phyloP scores from a whole-genome alignment of 805 yeast species.

The Nematodospora valgi region DNA sequence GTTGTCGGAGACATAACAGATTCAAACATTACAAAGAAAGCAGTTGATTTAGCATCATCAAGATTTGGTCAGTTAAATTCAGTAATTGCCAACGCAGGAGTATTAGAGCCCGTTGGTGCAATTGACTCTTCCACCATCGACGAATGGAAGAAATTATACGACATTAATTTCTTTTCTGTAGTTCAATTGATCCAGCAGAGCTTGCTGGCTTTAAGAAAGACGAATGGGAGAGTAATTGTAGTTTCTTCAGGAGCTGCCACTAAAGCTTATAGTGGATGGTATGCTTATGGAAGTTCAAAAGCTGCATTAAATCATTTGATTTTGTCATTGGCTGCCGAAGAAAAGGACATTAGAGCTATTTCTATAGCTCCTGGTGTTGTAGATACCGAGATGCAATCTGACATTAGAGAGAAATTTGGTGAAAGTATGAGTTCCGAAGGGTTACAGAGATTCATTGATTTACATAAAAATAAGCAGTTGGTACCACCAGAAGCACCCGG shows the following conservation, averaged over 20 bases:
- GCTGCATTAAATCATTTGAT: conserved; percentile 86
- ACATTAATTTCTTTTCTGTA: conserved; percentile 75
- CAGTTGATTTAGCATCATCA: conserved; percentile 43
- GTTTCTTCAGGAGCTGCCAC: conserved; percentile 90
- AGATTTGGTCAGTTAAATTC: conserved; percentile 60
- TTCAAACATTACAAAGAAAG: conserved; percentile 25
- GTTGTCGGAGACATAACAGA: conserved; percentile 62
- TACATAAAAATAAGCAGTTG: conserved; percentile 56
- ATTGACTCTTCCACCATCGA: conserved; percentile 49
- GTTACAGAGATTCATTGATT: conserved; percentile 57
- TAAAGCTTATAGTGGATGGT: conserved; percentile 68
- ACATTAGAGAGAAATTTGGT: conserved; percentile 66
- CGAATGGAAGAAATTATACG: conserved; percentile 63
- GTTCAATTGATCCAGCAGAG: conserved; percentile 55
- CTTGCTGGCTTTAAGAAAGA: conserved; percentile 53
- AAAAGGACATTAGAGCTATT: conserved; percentile 51
- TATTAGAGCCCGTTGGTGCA: conserved; percentile 69
- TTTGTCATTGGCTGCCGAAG: conserved; percentile 64
- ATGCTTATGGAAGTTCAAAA: conserved; percentile 87
- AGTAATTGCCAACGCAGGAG: conserved; percentile 77
- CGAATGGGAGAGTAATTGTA: conserved; percentile 64
- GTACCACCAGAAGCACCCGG: conserved; percentile 75
- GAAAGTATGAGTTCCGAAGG: conserved; percentile 58
- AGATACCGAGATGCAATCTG: conserved; percentile 82
- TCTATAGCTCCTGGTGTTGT: conserved; percentile 95